A percentile compares a stretch with the other conserved stretches of the same genome.
Conservation (phyloP, 2,329 filamentous ascomycete species). For the Colletotrichum godetiae region DNA sequence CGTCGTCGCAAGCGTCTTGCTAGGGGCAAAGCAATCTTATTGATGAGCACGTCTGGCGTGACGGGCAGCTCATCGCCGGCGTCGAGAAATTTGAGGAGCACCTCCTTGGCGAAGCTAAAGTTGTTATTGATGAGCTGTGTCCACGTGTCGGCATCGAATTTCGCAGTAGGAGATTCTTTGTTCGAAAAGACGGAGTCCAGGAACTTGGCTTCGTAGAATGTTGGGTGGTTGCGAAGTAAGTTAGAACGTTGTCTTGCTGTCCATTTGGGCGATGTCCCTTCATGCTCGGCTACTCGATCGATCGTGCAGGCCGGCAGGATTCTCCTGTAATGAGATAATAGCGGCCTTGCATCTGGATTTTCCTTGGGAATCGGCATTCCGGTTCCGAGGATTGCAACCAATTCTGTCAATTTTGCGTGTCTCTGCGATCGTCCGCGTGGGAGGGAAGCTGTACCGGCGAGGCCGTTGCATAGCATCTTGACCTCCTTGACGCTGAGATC, state of each 20-base stretch:
- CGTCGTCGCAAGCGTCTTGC: slow-evolving; percentile 2
- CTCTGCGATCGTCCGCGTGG: neutral
- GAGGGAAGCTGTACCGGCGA: slow-evolving; percentile 3
- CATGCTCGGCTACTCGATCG: slow-evolving; percentile 1
- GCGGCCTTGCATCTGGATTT: neutral
- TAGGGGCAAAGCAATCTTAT: neutral
- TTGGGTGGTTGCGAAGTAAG: slow-evolving; percentile 5
- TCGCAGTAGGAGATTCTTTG: neutral
- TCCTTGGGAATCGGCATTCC: neutral
- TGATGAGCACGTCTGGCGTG: neutral
- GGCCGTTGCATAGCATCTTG: slow-evolving; percentile 7
- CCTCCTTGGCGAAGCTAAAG: neutral
- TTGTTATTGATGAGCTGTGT: slow-evolving; percentile 10
- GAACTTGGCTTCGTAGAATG: slow-evolving; percentile 3
- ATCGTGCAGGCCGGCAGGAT: slow-evolving; percentile 13
- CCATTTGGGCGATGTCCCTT: neutral
- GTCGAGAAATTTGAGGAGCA: slow-evolving; percentile 1
- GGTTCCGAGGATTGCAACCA: neutral
- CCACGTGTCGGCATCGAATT: neutral
- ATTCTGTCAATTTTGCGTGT: neutral
- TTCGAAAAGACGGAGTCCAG: neutral
- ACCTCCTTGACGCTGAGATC: slow-evolving; percentile 11
- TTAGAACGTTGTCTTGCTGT: neutral
- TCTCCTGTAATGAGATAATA: neutral
- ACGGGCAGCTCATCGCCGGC: neutral